Evolutionary conservation across 1,284 basidiomycete species (phyloP), one percentile per base, ranked within the genome.

Genomic region (Ceratobasidium sp.): DNA sequence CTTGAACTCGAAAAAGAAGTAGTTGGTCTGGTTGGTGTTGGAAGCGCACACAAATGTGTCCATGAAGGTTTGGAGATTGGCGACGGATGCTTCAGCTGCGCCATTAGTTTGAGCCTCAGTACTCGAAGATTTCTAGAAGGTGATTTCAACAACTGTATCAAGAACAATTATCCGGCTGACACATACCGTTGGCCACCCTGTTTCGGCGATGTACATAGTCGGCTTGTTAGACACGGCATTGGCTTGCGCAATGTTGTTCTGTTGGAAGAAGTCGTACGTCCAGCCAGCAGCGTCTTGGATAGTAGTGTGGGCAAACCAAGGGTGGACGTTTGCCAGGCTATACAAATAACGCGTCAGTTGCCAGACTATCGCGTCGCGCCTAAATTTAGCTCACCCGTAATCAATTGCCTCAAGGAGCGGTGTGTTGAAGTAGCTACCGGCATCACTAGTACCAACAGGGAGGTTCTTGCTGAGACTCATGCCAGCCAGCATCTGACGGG

Each of bases 41-140:
- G 94, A 90, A 73, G 89, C 84, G 77, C 95, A 98, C 29, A 95
- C 87, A 74, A 93, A 98, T 0, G 84, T 86, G 75, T 96, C 83
- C 57, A 98, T 76, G 82, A 93, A 96, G 29, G 75, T 81, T 77
- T 89, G 88, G 41, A 95, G 80, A 73, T 90, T 89, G 1, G 79
- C 79, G 19, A 85, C 80, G 0, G 87, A 88, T 6, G 93, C 92
- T 50, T 77, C 77, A 29, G 87, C 86, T 14, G 84, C 84, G 0
- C 88, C 90, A 73, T 89, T 87, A 70, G 80, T 33, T 49, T 67
- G 42, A 70, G 83, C 84, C 6, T 77, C 78, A 25, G 75, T 81
- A 69, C 86, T 83, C 13, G 83, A 85, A 1, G 88, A 87, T 71
- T 81, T 79, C 87, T 88, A 70, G 54, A 29, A 21, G 36, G 25